Evolutionary conservation across 768 basidiomycete genomes (phyloP).

Genomic region (Rhodotorula graminis): DNA sequence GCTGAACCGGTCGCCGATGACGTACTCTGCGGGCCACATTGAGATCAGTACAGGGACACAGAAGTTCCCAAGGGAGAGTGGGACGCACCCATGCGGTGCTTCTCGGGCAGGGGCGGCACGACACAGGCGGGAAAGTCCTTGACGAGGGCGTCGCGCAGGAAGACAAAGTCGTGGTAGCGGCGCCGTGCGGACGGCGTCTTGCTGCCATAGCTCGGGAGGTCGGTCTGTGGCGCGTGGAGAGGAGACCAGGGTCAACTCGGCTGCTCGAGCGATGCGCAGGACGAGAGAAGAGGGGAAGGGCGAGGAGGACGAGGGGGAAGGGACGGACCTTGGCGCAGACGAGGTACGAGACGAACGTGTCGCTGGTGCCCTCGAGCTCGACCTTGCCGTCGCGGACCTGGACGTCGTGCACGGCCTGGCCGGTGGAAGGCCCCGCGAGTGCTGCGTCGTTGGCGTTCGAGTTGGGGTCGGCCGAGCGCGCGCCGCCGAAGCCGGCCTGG

Average conservation of each 20-base stretch:
- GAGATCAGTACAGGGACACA: neutral
- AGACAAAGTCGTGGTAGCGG: constrained; percentile 95
- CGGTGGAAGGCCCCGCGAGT: neutral
- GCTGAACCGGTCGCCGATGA: constrained; percentile 95
- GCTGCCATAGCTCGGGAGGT: constrained; percentile 76
- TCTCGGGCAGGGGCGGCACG: constrained; percentile 93
- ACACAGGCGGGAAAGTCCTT: constrained; percentile 95
- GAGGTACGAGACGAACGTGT: constrained; percentile 90
- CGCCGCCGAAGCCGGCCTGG: neutral
- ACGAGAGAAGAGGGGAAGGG: neutral
- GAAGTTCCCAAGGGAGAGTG: too few relatives aligned
- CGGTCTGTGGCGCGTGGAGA: constrained; percentile 59
- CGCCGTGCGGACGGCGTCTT: constrained; percentile 70
- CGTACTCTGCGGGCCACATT: constrained; percentile 63
- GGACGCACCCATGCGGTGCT: constrained; percentile 82
- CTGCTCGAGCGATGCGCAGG: too few relatives aligned
- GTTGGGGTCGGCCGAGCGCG: too few relatives aligned
- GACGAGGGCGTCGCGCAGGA: constrained; percentile 77
- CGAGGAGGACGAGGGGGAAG: neutral
- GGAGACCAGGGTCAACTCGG: neutral
- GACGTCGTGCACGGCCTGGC: neutral
- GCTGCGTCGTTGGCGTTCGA: neutral
- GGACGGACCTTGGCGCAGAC: constrained; percentile 76
- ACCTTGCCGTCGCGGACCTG: constrained; percentile 85
- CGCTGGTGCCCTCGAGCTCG: constrained; percentile 93